Conservation (phyloP, 176 grass and related monocot species). For the Ensete glaucum region DNA sequence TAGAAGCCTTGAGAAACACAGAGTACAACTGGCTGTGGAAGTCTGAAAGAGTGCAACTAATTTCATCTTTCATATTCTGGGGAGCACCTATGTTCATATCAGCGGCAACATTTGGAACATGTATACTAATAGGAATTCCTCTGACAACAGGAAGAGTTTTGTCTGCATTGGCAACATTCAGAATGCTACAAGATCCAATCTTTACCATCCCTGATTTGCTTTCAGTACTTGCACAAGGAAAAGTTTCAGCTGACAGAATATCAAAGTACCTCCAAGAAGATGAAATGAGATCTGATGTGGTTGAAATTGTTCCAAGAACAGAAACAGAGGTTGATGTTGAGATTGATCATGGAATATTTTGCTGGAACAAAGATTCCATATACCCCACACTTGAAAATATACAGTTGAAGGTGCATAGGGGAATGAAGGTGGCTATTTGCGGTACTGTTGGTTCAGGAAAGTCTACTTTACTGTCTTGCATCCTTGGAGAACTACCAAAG, state of each 20-base stretch:
- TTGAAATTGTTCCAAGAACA: not conserved
- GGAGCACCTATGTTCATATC: slow-evolving; percentile 10
- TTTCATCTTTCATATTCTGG: slow-evolving; percentile 17
- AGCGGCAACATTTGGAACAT: slow-evolving; percentile 14
- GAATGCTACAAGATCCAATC: slow-evolving; percentile 20
- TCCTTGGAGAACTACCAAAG: slow-evolving; percentile 20
- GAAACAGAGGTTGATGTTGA: not conserved
- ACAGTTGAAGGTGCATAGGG: slow-evolving; percentile 10
- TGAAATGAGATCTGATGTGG: not conserved
- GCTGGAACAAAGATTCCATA: slow-evolving; percentile 7
- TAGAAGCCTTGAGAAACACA: slow-evolving; percentile 8
- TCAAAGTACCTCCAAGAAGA: slow-evolving; percentile 2
- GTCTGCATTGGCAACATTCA: slow-evolving; percentile 14
- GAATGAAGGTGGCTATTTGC: slow-evolving; percentile 22
- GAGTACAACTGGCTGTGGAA: slow-evolving; percentile 19
- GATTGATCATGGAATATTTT: slow-evolving; percentile 2
- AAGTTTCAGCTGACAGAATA: slow-evolving; percentile 19
- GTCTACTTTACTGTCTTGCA: slow-evolving; percentile 13
- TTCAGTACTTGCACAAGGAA: slow-evolving; percentile 12
- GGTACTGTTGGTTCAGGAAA: slow-evolving; percentile 23
- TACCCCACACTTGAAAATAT: slow-evolving; percentile 3
- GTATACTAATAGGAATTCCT: slow-evolving; percentile 8
- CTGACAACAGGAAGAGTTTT: slow-evolving; percentile 12
- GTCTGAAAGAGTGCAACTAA: not conserved
- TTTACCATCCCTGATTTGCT: slow-evolving; percentile 18